Evolutionary conservation across 2,329 filamentous ascomycete genomes (phyloP).

Genomic region (Aspergillus proliferans): DNA sequence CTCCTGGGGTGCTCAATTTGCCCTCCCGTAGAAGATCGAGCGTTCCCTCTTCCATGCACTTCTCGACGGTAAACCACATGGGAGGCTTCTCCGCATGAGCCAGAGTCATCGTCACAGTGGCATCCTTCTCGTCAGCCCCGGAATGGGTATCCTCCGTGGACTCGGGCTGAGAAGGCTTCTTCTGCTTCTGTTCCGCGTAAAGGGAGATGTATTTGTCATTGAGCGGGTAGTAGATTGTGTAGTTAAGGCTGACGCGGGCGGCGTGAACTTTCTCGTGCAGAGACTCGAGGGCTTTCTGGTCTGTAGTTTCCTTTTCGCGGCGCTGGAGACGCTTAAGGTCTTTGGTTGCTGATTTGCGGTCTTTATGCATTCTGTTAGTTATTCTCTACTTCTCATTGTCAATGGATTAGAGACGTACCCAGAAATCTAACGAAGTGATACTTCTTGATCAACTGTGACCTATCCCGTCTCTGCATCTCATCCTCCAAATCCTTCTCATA

Average conservation of each 20-base stretch:
- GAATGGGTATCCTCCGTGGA: conserved; percentile 8
- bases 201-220: conserved; percentile 55
- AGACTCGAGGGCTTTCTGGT: conserved; percentile 21
- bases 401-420: conserved; percentile 26
- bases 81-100: conserved; percentile 28
- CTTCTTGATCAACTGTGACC: conserved; percentile 52
- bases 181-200: conserved; percentile 38
- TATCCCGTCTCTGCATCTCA: conserved; percentile 43
- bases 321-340: conserved; percentile 29
- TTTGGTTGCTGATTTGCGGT: conserved; percentile 39
- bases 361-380: conserved; percentile 15
- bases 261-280: conserved; percentile 36
- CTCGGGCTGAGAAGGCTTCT: conserved; percentile 11
- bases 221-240: conserved; percentile 57
- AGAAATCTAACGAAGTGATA: conserved; percentile 65
- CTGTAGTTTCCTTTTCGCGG: conserved; percentile 35
- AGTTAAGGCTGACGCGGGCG: conserved; percentile 55
- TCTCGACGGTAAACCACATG: conserved; percentile 41
- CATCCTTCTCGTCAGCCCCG: conserved; percentile 5
- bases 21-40: conserved; percentile 39
- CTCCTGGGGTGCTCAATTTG: conserved; percentile 21
- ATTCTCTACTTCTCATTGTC: not conserved
- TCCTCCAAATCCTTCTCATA: conserved; percentile 52
- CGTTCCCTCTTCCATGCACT: conserved; percentile 38
- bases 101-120: not conserved